Evolutionary conservation across 176 grass and related monocot species (phyloP).

Genomic region (Echinochloa phyllopogon): DNA sequence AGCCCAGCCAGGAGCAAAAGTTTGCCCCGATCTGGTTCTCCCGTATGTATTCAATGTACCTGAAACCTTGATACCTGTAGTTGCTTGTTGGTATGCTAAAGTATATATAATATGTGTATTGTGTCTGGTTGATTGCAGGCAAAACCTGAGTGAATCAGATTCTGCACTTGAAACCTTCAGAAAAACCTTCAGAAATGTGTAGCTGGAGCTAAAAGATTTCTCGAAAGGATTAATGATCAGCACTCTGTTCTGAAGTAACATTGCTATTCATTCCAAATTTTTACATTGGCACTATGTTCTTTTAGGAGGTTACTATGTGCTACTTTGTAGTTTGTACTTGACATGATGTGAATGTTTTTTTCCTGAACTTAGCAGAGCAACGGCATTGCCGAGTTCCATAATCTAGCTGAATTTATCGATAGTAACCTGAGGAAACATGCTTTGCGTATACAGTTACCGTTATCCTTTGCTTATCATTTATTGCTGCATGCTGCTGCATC

Average conservation of each 20-base stretch:
- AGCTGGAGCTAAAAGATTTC: not conserved
- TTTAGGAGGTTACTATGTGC: not conserved
- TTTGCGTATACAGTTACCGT: not conserved
- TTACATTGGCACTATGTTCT: not conserved
- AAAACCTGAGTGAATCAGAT: slow-evolving; percentile 40
- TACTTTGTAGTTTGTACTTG: not conserved
- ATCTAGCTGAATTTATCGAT: not conserved
- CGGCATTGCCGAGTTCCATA: not conserved
- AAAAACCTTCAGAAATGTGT: slow-evolving; percentile 10
- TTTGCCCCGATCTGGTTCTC: slow-evolving; percentile 40
- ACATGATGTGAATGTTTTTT: slow-evolving; percentile 18
- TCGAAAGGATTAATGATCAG: not conserved
- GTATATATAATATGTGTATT: not conserved
- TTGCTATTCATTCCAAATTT: not conserved
- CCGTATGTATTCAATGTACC: slow-evolving; percentile 17
- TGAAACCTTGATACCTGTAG: not conserved
- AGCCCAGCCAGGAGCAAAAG: slow-evolving; percentile 54
- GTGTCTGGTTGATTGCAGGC: slow-evolving; percentile 33
- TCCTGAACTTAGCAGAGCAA: not conserved
- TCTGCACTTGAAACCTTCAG: not conserved
- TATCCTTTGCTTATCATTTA: not conserved
- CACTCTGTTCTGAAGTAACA: slow-evolving; percentile 11
- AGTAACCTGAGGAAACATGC: not conserved
- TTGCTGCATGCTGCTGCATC: not conserved
- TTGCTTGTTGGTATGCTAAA: not conserved